Evolutionary conservation across 2,329 filamentous ascomycete genomes (phyloP).

Genomic region (Acarospora socialis): DNA sequence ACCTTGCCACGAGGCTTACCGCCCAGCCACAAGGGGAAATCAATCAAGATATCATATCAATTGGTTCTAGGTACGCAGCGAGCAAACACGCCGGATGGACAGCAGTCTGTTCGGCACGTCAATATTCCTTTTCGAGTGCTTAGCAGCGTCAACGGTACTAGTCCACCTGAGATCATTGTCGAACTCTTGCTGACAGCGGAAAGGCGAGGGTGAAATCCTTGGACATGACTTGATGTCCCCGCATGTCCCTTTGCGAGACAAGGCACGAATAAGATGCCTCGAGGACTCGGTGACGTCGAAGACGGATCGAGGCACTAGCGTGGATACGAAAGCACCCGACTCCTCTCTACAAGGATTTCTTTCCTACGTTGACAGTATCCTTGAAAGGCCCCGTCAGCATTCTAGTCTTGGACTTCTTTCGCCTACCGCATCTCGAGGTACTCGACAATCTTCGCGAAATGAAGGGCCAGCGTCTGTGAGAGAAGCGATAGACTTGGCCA

Average conservation of each 20-base stretch:
- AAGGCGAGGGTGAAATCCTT: conserved; percentile 64
- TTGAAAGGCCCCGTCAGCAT: conserved; percentile 44
- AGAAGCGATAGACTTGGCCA: conserved; percentile 81
- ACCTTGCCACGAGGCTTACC: conserved; percentile 77
- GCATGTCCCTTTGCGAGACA: conserved; percentile 76
- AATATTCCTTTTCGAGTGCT: conserved; percentile 87
- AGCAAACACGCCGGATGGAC: conserved; percentile 60
- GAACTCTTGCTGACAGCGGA: conserved; percentile 14
- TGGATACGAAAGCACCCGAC: conserved; percentile 27
- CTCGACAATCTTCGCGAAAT: conserved; percentile 36
- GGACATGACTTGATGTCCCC: conserved; percentile 91
- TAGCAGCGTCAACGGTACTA: conserved; percentile 66
- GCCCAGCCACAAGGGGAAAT: conserved; percentile 77
- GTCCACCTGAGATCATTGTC: background rate
- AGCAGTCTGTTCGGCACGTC: conserved; percentile 72
- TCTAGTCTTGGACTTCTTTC: conserved; percentile 51
- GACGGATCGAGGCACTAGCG: too few species aligned
- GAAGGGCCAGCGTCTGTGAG: conserved; percentile 52
- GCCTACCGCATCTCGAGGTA: conserved; percentile 47
- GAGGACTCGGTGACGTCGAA: too few species aligned
- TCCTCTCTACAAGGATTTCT: conserved; percentile 52
- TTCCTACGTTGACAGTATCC: conserved; percentile 60
- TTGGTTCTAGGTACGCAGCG: conserved; percentile 85
- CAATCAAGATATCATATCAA: conserved; percentile 86
- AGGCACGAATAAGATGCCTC: conserved; percentile 46